Percentiles rank a stretch among this genome's conserved stretches.
Evolutionary conservation across 2,329 filamentous ascomycete species (phyloP).

Genomic region (Fusarium sp.): DNA sequence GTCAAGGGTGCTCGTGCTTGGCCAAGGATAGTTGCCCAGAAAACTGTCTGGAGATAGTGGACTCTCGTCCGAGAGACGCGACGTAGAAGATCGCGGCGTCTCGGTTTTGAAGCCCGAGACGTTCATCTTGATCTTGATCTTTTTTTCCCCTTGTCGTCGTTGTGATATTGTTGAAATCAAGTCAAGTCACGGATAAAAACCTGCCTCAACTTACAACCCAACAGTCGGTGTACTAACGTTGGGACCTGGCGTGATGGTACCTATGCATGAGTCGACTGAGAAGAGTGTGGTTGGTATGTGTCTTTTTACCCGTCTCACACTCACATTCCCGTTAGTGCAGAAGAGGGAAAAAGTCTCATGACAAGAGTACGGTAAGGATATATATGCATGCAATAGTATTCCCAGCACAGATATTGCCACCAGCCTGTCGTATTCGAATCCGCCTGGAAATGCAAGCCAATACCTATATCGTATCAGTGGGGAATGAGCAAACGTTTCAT

Average conservation of each 20-base stretch:
- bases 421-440: constrained; percentile 14
- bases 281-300: constrained; percentile 5
- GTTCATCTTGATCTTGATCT: constrained; percentile 1
- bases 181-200: neutral
- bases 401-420: neutral
- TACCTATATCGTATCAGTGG: constrained; percentile 8
- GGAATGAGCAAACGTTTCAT: constrained; percentile 9
- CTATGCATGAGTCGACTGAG: constrained; percentile 26
- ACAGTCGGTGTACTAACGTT: constrained; percentile 25
- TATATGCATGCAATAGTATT: neutral
- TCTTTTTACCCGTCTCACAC: constrained; percentile 17
- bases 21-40: constrained; percentile 29
- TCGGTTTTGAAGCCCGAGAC: constrained; percentile 11
- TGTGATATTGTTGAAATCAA: constrained; percentile 9
- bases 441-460: constrained; percentile 3
- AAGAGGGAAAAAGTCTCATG: constrained; percentile 19
- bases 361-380: constrained; percentile 3
- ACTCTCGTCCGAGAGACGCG: constrained; percentile 21
- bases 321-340: constrained; percentile 11
- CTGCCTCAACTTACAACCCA: constrained; percentile 5
- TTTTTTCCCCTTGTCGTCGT: neutral
- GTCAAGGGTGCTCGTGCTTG: constrained; percentile 26
- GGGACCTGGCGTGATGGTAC: constrained; percentile 25
- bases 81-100: constrained; percentile 25
- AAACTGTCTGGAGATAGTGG: constrained; percentile 27